Evolutionary conservation across 306 rosid species (phyloP), one percentile per base, ranked within the genome.

Genomic region (Lupinus albus): DNA sequence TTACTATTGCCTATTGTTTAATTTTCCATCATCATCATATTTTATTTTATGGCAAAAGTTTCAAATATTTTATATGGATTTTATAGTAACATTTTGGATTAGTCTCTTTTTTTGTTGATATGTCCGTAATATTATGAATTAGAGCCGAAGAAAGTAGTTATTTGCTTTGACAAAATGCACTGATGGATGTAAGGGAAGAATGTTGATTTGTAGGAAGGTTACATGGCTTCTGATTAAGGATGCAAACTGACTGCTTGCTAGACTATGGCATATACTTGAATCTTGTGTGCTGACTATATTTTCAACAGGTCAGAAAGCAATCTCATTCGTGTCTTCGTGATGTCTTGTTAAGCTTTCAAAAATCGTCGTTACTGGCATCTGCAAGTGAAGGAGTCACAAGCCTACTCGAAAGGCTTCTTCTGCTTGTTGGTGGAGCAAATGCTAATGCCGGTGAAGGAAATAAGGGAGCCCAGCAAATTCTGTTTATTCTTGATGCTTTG

Each of bases 291-390:
- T 70, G 55, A 80, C n/a, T 76, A 68, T 46, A 35, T 44, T 17
- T 62, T 76, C 70, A 76, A 84, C 87, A 93, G 98, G 94, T 84
- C 38, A 83, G 93, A 82, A 84, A 79, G 80, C 91, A 89, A 73
- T 81, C 95, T 2, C 93, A 86, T 68, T 18, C 75, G 73, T 80
- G 88, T 64, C 87, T 89, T 65, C 83, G 82, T 30, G 82, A 82
- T 18, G 77, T 76, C 41, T 71, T 93, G 53, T 57, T 63, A 39
- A 83, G 64, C 68, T 71, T 86, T 58, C 89, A 84, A 73, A 83
- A 75, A 25, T 80, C 82, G 41, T 32, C 83, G 0, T 56, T 84
- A 13, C 67, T 80, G 56, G 83, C 80, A 12, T 79, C 85, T 35
- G 89, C 94, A 12, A 84, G 97, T 9, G 95, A 88, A 79, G 91